Conservation (phyloP, 805 yeast genomes). For the Wickerhamiella australiensis region DNA sequence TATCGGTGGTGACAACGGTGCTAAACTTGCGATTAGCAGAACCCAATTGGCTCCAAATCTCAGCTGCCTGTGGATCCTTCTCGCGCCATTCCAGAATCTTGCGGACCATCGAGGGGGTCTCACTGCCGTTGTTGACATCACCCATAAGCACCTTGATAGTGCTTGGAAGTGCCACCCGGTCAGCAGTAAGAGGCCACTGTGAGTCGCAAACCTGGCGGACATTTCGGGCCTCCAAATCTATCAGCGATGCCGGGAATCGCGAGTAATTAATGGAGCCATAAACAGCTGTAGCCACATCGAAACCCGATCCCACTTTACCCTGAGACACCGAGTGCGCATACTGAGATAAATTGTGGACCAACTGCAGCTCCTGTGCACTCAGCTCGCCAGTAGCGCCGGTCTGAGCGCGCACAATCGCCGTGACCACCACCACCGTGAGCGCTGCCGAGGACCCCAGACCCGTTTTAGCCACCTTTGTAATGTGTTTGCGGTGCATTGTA, state of each 20-base stretch:
- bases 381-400: constrained; percentile 26
- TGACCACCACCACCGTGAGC: constrained; percentile 63
- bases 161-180: constrained; percentile 52
- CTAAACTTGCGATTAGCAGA: constrained; percentile 48
- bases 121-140: constrained; percentile 84
- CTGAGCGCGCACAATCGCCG: constrained; percentile 50
- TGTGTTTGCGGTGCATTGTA: constrained; percentile 45
- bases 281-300: constrained; percentile 92
- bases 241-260: constrained; percentile 53
- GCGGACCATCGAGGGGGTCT: constrained; percentile 81
- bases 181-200: constrained; percentile 49
- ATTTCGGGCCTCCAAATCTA: constrained; percentile 23
- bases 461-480: constrained; percentile 73
- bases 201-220: constrained; percentile 24
- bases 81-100: constrained; percentile 62
- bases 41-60: constrained; percentile 46
- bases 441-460: constrained; percentile 97
- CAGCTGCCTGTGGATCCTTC: constrained; percentile 39
- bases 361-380: constrained; percentile 13
- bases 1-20: constrained; percentile 31
- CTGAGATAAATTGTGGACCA: constrained; percentile 77
- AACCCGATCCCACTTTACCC: constrained; percentile 91
- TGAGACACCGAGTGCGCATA: constrained; percentile 89
- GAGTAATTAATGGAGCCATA: constrained; percentile 78
- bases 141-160: constrained; percentile 74